Percentiles rank a stretch among this genome's conserved stretches.
Conservation (phyloP, 345 rosid species). For the Eucalyptus virginea region DNA sequence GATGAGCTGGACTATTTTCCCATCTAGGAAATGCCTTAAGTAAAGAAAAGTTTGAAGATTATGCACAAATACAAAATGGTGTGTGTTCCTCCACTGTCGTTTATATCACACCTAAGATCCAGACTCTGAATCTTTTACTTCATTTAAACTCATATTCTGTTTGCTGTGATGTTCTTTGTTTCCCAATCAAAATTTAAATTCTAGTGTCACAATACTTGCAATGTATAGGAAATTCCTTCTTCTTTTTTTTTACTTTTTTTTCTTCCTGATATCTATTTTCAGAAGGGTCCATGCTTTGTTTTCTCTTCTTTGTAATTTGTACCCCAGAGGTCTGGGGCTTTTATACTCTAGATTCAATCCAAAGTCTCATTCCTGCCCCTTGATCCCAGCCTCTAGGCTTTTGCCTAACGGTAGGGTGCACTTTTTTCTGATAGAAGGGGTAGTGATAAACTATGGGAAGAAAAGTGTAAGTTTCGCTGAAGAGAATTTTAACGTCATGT, state of each 20-base stretch:
- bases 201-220: neutral
- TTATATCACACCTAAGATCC: neutral
- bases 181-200: neutral
- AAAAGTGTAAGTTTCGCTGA: neutral
- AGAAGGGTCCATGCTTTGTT: neutral
- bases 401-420: neutral
- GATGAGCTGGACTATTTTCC: slow-evolving; percentile 49
- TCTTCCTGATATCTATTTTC: neutral
- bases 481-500: neutral
- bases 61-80: slow-evolving; percentile 3
- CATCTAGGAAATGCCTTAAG: slow-evolving; percentile 7
- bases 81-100: neutral
- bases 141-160: neutral
- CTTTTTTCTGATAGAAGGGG: neutral
- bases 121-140: neutral
- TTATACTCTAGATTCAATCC: neutral
- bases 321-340: neutral
- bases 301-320: neutral
- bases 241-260: neutral
- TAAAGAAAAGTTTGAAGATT: neutral
- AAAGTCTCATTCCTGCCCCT: neutral
- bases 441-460: neutral
- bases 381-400: neutral
- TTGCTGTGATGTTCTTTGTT: neutral
- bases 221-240: neutral